Evolutionary conservation across 106 monocot genomes (phyloP), one percentile per base, ranked within the genome.

Genomic region (Triglochin maritima): DNA sequence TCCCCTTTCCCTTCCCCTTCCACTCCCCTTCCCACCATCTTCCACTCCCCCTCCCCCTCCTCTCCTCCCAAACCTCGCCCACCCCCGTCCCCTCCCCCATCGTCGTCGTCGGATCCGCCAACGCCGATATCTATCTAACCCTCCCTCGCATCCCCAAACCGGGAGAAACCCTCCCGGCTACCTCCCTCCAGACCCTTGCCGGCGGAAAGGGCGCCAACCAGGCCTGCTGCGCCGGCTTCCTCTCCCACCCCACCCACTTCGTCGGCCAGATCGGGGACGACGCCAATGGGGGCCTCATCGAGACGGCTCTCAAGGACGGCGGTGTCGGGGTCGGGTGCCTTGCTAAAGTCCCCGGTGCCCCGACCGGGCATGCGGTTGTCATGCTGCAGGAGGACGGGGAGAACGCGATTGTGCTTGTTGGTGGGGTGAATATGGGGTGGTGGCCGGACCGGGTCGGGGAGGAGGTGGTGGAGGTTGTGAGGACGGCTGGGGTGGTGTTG

Each of bases 131-230:
- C 65, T 96, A 91, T 75, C 85, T 96, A 15, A 88, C 90, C 76
- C 68, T 96, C 69, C 76, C 83, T 44, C 90, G 96, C 15, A 77
- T 91, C 44, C 96, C 96, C 48, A 62, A 13, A 1, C 60, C 45
- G 4, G 90, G 96, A 7, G 96, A 96, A 79, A 96, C 90, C 50
- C 47, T 96, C 63, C 73, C 90, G 13, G 90, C 96, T 44, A 51
- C 61, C 56, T 52, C 75, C 12, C 90, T 87, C 4, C 73, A 78
- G 50, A 91, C 86, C 16, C 85, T 90, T 17, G 83, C 95, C 65
- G 95, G 95, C 48, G 90, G 96, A 11, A 96, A 96, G 88, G 96
- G 96, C 59, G 96, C 96, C 63, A 96, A 96, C 72, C 96, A 96
- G 81, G 96, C 96, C 46, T 87, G 85, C 80, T 96, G 96, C 76